These are phyloP conservation scores for Trichophyton mentagrophytes DNA, from an alignment of 2,329 filamentous ascomycete genomes.

Conservation along the genomic window DNA sequence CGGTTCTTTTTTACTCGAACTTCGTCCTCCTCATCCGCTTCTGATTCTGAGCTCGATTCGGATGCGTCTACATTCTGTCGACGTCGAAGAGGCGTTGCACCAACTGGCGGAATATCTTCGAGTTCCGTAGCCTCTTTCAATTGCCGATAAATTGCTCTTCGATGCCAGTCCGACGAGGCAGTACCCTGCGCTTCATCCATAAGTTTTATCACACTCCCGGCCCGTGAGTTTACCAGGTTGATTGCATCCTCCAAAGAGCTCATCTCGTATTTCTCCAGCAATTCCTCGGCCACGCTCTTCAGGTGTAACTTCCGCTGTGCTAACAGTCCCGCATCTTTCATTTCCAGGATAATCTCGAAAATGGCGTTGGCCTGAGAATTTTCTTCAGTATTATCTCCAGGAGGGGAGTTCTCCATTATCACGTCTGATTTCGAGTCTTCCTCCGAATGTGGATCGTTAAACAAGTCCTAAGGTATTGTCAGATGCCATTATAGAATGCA, in stretches of 20 bases:
- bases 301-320: conserved; percentile 31
- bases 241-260: conserved; percentile 24
- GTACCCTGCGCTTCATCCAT: conserved; percentile 27
- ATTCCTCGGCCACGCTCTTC: conserved; percentile 21
- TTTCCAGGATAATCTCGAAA: conserved; percentile 26
- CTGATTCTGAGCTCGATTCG: conserved; percentile 7
- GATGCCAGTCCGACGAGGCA: conserved; percentile 28
- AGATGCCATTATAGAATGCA: neutral
- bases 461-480: neutral
- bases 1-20: conserved; percentile 14
- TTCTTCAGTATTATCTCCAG: conserved; percentile 10
- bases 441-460: conserved; percentile 2
- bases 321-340: conserved; percentile 29
- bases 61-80: conserved; percentile 18
- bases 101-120: conserved; percentile 17
- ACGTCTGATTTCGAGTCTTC: conserved; percentile 6
- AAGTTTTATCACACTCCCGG: conserved; percentile 21
- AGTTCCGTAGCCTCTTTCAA: conserved; percentile 25
- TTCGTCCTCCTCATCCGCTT: conserved; percentile 21
- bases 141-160: conserved; percentile 31
- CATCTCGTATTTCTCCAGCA: conserved; percentile 26
- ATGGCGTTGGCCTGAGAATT: conserved; percentile 27
- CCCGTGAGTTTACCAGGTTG: conserved; percentile 25
- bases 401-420: neutral
- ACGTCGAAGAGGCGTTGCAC: conserved; percentile 25